A percentile compares a stretch with the other conserved stretches of the same genome.
These are phyloP conservation scores for Alloascoidea hylecoeti DNA, from an alignment of 805 yeast species.

Conservation along the genomic window DNA sequence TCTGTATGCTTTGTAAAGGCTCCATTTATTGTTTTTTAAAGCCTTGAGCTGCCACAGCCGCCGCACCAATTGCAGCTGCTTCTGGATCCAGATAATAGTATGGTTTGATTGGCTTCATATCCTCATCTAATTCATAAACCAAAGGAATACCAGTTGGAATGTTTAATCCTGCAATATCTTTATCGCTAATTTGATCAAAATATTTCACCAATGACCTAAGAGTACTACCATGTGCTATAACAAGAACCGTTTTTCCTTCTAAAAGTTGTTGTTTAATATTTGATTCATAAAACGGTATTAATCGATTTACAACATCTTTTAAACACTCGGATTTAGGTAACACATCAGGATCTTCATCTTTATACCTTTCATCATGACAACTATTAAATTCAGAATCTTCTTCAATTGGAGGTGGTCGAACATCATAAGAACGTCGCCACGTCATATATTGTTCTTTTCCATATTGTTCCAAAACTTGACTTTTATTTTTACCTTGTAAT, in stretches of 20 bases:
- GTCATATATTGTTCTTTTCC: conserved; percentile 66
- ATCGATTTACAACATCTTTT: conserved; percentile 53
- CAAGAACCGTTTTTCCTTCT: conserved; percentile 42
- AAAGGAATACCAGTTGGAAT: conserved; percentile 80
- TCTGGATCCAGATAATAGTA: conserved; percentile 71
- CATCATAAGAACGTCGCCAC: conserved; percentile 57
- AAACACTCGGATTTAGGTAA: conserved; percentile 66
- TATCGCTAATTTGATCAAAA: conserved; percentile 49
- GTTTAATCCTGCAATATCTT: conserved; percentile 57
- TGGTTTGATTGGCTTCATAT: conserved; percentile 31
- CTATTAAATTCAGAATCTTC: not conserved
- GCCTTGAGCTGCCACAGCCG: conserved; percentile 31
- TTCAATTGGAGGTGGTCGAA: conserved; percentile 2
- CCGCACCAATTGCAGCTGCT: conserved; percentile 66
- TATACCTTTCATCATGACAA: conserved; percentile 17
- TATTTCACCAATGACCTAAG: conserved; percentile 64
- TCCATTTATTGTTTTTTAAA: not conserved
- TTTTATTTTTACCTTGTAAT: conserved; percentile 67
- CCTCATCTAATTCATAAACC: conserved; percentile 45
- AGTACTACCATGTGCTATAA: conserved; percentile 76
- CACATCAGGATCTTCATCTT: conserved; percentile 27
- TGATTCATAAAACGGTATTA: conserved; percentile 42
- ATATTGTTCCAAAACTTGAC: conserved; percentile 43
- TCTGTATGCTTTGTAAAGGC: too few species aligned
- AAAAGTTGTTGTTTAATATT: conserved; percentile 33